Percentiles rank a stretch among this genome's conserved stretches.
These are phyloP conservation scores for Poa pratensis DNA, from an alignment of 176 grass and related monocot species.

Conservation along the genomic window DNA sequence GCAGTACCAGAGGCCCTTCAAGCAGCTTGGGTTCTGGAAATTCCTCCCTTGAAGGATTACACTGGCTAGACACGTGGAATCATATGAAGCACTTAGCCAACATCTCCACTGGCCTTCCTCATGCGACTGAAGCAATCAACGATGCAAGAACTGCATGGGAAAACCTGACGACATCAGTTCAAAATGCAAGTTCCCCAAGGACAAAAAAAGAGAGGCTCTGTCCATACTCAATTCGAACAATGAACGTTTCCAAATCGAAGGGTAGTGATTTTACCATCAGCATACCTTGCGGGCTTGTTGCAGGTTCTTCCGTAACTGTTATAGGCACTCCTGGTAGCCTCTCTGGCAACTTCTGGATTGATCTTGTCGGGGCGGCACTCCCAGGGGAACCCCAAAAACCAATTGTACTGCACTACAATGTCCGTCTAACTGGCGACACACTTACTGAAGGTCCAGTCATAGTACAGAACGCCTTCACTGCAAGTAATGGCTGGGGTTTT, in stretches of 20 bases:
- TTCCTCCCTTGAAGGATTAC: constrained; percentile 39
- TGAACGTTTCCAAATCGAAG: constrained; percentile 60
- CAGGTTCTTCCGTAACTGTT: constrained; percentile 77
- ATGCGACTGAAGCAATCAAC: constrained; percentile 63
- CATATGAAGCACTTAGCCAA: constrained; percentile 60
- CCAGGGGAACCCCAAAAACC: constrained; percentile 78
- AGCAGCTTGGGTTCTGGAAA: constrained; percentile 38
- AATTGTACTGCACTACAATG: constrained; percentile 73
- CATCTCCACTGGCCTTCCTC: constrained; percentile 60
- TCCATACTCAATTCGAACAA: constrained; percentile 69
- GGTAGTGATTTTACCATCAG: constrained; percentile 42
- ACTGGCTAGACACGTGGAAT: constrained; percentile 73
- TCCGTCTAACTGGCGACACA: constrained; percentile 69
- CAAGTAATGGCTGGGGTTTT: constrained; percentile 60
- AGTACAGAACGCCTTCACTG: constrained; percentile 84
- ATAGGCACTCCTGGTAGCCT: constrained; percentile 79
- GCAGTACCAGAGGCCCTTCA: constrained; percentile 13
- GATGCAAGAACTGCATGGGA: constrained; percentile 78
- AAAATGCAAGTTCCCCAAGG: constrained; percentile 41
- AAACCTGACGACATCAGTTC: constrained; percentile 53
- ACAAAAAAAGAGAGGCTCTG: constrained; percentile 53
- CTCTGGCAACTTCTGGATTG: constrained; percentile 69
- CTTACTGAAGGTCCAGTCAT: constrained; percentile 74
- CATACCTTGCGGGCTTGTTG: constrained; percentile 83
- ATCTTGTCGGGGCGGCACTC: constrained; percentile 63